Evolutionary conservation across 2,329 filamentous ascomycete species (phyloP), one percentile per base, ranked within the genome.

Genomic region (Colletotrichum liaoningense): DNA sequence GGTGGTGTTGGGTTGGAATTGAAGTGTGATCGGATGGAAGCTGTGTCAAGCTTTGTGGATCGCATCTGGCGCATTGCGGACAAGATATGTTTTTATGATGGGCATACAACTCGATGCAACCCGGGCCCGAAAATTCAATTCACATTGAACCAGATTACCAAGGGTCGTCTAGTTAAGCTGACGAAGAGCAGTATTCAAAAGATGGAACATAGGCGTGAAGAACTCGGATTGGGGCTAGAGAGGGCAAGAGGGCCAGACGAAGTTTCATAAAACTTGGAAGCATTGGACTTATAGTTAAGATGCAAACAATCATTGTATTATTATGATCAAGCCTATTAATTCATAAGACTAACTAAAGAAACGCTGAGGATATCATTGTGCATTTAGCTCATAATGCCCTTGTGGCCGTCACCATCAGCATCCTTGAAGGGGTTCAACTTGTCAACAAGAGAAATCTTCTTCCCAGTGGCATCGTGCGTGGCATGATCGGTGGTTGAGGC

Each of bases 361-460:
- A 49, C 19, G 42, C 42, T 49, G 19, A 19, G n/a, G 1, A 8
- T 4, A 5, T 28, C 4, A 4, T 49, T 1, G n/a, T n/a, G 42
- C 42, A 19, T 68, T 59, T 69, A 78, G 24, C 64, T 63, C 64
- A 78, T 72, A 2, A 78, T 74, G 2, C 77, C 77, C 65, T 74
- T 77, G 72, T 78, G 77, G 0, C 77, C 77, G 26, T 78, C 77
- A 1, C 76, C 74, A 66, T 78, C 77, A 1, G 77, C 71, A 24
- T 78, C 77, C 70, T 76, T 77, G 63, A 76, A 75, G 0, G 77
- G 77, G 70, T 78, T 77, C 14, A 78, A 2, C 68, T 75, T 77
- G 42, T 78, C 77, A n/a, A 72, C 69, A 7, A 78, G 16, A 0
- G 77, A 77, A 1, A 65, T 22, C 67, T 77, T 76, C 52, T 72